Percentiles rank a stretch among this genome's conserved stretches.
These are phyloP conservation scores for Heritiera fomes DNA, from an alignment of 345 rosid species.

Conservation along the genomic window DNA sequence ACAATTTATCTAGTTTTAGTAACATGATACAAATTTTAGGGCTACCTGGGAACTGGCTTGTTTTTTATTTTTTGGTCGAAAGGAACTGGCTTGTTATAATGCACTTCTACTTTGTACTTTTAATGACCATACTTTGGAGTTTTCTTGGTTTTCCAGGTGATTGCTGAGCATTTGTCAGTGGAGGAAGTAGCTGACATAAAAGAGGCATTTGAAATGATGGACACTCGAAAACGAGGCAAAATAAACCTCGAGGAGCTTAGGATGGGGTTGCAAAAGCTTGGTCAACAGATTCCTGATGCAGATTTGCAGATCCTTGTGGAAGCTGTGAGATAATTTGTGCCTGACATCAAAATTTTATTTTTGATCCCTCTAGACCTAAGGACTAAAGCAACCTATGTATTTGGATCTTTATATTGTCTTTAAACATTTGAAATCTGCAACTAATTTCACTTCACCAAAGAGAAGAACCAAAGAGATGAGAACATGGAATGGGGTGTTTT, in stretches of 20 bases:
- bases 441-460: neutral
- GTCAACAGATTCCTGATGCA: slow-evolving; percentile 70
- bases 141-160: slow-evolving; percentile 51
- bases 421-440: neutral
- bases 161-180: slow-evolving; percentile 88
- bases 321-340: slow-evolving; percentile 57
- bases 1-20: neutral
- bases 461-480: neutral
- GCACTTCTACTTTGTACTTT: neutral
- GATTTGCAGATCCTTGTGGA: slow-evolving; percentile 91
- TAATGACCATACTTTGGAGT: neutral
- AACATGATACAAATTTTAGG: neutral
- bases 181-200: slow-evolving; percentile 95
- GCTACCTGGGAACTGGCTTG: neutral
- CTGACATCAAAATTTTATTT: neutral
- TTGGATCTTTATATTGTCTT: neutral
- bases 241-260: slow-evolving; percentile 79
- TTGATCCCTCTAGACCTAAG: neutral
- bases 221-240: slow-evolving; percentile 66
- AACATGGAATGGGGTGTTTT: neutral
- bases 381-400: neutral
- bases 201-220: slow-evolving; percentile 89
- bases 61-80: no score
- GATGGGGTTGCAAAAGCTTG: slow-evolving; percentile 71
- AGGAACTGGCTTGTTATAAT: neutral